Evolutionary conservation across 2,329 filamentous ascomycete species (phyloP).

Genomic region (Cladophialophora carrionii): DNA sequence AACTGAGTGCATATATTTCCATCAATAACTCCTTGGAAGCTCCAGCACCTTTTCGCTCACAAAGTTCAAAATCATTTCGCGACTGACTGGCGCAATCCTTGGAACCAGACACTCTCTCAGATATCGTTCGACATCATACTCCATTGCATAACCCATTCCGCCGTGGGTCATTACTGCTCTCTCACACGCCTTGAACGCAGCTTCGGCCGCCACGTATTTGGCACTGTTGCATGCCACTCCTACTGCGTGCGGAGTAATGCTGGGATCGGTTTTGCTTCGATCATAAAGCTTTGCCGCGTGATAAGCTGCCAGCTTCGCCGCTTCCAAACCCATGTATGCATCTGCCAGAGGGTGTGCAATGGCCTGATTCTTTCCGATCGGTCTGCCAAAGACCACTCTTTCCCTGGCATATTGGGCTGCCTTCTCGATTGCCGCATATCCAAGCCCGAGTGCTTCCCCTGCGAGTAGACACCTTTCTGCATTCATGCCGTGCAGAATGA

Average conservation of each 20-base stretch:
- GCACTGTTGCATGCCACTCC: conserved; percentile 70
- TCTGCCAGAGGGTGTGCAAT: conserved; percentile 69
- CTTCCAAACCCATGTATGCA: conserved; percentile 67
- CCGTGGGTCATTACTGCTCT: conserved; percentile 61
- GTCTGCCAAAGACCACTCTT: conserved; percentile 66
- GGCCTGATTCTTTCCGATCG: conserved; percentile 68
- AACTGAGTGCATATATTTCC: conserved; percentile 1
- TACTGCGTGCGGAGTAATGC: conserved; percentile 56
- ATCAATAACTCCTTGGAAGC: conserved; percentile 51
- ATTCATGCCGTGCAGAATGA: conserved; percentile 79
- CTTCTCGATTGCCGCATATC: conserved; percentile 69
- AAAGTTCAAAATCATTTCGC: conserved; percentile 56
- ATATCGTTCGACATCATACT: conserved; percentile 66
- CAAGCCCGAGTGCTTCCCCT: conserved; percentile 77
- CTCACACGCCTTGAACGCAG: conserved; percentile 64
- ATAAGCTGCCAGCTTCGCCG: conserved; percentile 67
- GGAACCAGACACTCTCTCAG: conserved; percentile 64
- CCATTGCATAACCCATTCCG: conserved; percentile 66
- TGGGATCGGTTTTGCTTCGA: conserved; percentile 53
- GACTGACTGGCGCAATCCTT: conserved; percentile 62
- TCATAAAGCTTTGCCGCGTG: conserved; percentile 68
- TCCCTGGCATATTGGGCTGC: conserved; percentile 69
- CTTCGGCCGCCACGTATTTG: conserved; percentile 65
- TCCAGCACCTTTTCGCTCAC: conserved; percentile 52
- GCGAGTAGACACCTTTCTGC: conserved; percentile 75